Conservation (phyloP, 305 asterid genomes). For the Fraxinus sp. region DNA sequence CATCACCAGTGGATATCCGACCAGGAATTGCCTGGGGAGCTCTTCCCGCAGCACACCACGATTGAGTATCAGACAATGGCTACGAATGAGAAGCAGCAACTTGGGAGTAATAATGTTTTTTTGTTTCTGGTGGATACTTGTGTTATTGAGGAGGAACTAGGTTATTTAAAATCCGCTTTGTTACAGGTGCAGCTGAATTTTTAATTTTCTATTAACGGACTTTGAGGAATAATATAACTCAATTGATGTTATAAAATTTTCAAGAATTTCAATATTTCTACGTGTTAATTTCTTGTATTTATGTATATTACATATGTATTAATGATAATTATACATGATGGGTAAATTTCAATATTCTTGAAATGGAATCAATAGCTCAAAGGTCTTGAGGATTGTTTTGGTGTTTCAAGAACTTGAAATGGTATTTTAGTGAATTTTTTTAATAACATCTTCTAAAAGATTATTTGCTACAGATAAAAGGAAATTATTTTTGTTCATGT, state of each 20-base stretch:
- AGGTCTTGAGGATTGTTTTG: neutral
- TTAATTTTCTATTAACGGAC: neutral
- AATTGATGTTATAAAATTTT: neutral
- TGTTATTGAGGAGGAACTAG: conserved; percentile 91
- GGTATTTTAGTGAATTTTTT: neutral
- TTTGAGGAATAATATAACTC: neutral
- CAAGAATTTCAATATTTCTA: neutral
- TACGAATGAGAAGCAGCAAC: conserved; percentile 40
- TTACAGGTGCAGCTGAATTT: conserved; percentile 34
- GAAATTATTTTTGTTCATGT: neutral
- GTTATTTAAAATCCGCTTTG: conserved; percentile 72
- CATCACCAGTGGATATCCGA: conserved; percentile 88
- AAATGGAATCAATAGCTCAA: neutral
- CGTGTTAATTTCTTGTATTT: neutral
- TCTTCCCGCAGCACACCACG: conserved; percentile 85
- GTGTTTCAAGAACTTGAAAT: neutral
- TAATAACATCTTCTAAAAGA: neutral
- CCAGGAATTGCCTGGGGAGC: conserved; percentile 86
- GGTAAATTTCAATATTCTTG: neutral
- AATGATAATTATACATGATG: neutral
- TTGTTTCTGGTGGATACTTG: conserved; percentile 86
- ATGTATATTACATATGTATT: neutral
- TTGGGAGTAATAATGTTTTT: conserved; percentile 52
- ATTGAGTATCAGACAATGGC: conserved; percentile 70
- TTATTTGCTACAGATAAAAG: neutral